These are phyloP conservation scores for Saprolegnia parasitica DNA, from an alignment of 352 stramenopile species.

Conservation along the genomic window DNA sequence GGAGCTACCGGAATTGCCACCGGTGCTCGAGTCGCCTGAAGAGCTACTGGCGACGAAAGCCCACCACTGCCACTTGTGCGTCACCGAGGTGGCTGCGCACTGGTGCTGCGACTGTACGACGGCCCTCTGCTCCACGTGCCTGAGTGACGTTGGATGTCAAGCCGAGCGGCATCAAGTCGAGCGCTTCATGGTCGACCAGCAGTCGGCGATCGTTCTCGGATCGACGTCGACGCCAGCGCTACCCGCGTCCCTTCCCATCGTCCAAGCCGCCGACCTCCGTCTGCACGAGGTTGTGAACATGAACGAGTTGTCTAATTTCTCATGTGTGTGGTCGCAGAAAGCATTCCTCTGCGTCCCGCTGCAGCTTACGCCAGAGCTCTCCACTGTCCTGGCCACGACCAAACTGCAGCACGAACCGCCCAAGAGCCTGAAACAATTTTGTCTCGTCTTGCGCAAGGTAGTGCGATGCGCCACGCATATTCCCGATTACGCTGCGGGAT, in stretches of 20 bases:
- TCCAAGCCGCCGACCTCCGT: neutral
- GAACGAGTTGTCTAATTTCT: no score
- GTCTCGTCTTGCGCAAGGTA: slow-evolving; percentile 6
- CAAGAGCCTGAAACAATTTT: slow-evolving; percentile 11
- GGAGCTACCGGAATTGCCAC: neutral
- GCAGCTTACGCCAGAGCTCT: neutral
- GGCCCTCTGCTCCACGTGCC: slow-evolving; percentile 7
- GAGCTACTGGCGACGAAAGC: neutral
- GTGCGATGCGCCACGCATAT: no score
- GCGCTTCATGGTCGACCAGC: neutral
- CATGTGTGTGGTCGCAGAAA: neutral
- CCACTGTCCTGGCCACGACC: neutral
- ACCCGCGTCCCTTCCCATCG: neutral
- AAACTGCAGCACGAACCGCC: neutral
- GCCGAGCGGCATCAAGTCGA: slow-evolving; percentile 6
- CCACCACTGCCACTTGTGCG: slow-evolving; percentile 18
- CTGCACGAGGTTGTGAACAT: neutral
- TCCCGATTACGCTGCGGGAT: neutral
- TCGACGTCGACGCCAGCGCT: neutral
- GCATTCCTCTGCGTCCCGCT: neutral
- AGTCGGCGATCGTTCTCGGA: neutral
- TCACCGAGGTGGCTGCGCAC: neutral
- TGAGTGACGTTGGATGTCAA: slow-evolving; percentile 5
- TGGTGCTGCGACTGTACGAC: slow-evolving; percentile 18
- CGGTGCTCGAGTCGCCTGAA: neutral